Conservation (phyloP, 257 asterid genomes). For the Forsythia viridissima region DNA sequence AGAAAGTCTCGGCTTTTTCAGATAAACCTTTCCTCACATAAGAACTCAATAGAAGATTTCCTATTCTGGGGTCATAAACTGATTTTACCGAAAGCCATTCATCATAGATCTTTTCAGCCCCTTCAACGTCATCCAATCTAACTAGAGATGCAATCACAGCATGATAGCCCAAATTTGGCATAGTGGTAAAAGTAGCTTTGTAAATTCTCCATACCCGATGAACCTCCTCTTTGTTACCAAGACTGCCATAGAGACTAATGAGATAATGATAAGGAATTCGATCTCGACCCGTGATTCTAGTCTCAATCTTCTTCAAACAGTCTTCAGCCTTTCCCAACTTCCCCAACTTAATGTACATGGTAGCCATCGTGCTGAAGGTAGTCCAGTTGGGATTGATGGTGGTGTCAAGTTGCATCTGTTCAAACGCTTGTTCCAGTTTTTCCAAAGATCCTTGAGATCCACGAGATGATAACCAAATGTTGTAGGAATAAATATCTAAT, state of each 20-base stretch:
- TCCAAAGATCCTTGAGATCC: conserved; percentile 61
- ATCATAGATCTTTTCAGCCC: conserved; percentile 70
- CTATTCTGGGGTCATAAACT: conserved; percentile 66
- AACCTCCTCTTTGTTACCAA: conserved; percentile 76
- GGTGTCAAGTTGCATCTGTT: conserved; percentile 62
- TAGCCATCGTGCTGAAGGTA: conserved; percentile 87
- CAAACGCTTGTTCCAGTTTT: conserved; percentile 69
- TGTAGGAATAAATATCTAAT: conserved; percentile 60
- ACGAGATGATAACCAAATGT: conserved; percentile 76
- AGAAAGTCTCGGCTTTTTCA: conserved; percentile 59
- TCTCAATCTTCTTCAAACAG: conserved; percentile 62
- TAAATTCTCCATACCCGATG: conserved; percentile 73
- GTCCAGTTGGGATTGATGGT: conserved; percentile 74
- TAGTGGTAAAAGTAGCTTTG: conserved; percentile 51
- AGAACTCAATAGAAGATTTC: conserved; percentile 62
- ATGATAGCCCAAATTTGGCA: conserved; percentile 76
- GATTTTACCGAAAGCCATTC: conserved; percentile 78
- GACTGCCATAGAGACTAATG: conserved; percentile 67
- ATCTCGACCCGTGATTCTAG: conserved; percentile 63
- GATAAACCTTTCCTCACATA: conserved; percentile 63
- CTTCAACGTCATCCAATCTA: conserved; percentile 64
- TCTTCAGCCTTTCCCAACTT: conserved; percentile 59
- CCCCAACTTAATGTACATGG: conserved; percentile 59
- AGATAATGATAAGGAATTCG: conserved; percentile 78
- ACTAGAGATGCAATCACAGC: conserved; percentile 65